These are phyloP conservation scores for Chrysanthemum seticuspe DNA, from an alignment of 129 eudicot genomes.

Conservation along the genomic window DNA sequence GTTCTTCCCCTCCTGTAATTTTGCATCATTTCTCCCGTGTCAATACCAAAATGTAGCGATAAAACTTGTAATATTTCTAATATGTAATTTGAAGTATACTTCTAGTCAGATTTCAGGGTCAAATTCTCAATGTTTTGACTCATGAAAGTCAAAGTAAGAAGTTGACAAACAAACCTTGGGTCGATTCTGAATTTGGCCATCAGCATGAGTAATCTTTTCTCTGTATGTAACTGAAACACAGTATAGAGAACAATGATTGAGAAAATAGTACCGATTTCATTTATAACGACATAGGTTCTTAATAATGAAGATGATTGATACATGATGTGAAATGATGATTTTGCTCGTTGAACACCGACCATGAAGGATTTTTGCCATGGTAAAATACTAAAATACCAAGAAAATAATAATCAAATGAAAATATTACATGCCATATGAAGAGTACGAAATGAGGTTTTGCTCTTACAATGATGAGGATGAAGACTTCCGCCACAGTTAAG, in stretches of 20 bases:
- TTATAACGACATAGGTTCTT: not conserved
- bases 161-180: conserved; percentile 35
- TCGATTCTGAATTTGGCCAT: conserved; percentile 18
- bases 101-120: not conserved
- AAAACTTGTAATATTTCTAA: not conserved
- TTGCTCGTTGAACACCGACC: conserved; percentile 30
- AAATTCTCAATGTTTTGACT: not conserved
- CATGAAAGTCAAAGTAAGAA: not conserved
- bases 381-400: conserved; percentile 32
- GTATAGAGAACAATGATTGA: not conserved
- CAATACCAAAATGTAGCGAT: not conserved
- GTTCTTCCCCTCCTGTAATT: conserved; percentile 34
- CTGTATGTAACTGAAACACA: conserved; percentile 36
- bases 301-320: too few relatives aligned
- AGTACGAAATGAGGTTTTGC: not conserved
- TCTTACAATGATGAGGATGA: conserved; percentile 41
- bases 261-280: not conserved
- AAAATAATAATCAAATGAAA: conserved; percentile 12
- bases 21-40: not conserved
- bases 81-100: too few relatives aligned
- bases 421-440: not conserved
- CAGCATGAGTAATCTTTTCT: conserved; percentile 32
- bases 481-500: conserved; percentile 35
- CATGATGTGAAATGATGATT: conserved; percentile 1
- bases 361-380: conserved; percentile 22